Evolutionary conservation across 257 asterid genomes (phyloP), one percentile per base, ranked within the genome.

Genomic region (Apocynum venetum): DNA sequence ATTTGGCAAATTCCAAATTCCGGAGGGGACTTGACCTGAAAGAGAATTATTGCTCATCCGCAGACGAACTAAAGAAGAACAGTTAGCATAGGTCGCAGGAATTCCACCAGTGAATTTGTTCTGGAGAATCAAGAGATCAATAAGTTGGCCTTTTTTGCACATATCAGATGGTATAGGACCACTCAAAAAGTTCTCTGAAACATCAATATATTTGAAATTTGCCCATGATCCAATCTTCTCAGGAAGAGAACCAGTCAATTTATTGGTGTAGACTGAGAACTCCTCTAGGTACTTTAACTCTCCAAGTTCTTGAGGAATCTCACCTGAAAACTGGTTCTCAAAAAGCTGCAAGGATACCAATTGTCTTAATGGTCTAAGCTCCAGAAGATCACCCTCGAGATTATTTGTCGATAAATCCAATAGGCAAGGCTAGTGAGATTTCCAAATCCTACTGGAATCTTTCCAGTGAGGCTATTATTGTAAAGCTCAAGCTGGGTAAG

Each of bases 141-240:
- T n/a, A 64, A 86, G 31, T 35, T 46, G 71, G 12, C 86, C 88
- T 59, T 66, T 69, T 49, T 83, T 83, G 80, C 90, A 86, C 90
- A 86, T 84, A 46, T 84, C 86, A 68, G 88, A 85, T 17, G 90
- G 90, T 35, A 86, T 84, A n/a, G 86, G 44, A 66, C 88, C 88
- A 52, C 49, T 72, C 4, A 86, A 61, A 36, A 66, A 76, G 72
- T 86, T 86, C 68, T 70, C 86, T n/a, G 90, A 82, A 63, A 76
- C 86, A 77, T 86, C 90, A 52, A 86, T 84, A 55, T 1, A 82
- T n/a, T 6, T 9, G 35, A 86, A 71, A 13, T 76, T 79, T 46
- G 84, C 52, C 90, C 86, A 84, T 5, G 88, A 86, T 31, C 90
- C 90, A 9, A 86, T 83, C 36, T 70, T 84, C 67, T 68, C 64